Evolutionary conservation across 106 monocot genomes (phyloP), one percentile per base, ranked within the genome.

Genomic region (Posidonia australis): DNA sequence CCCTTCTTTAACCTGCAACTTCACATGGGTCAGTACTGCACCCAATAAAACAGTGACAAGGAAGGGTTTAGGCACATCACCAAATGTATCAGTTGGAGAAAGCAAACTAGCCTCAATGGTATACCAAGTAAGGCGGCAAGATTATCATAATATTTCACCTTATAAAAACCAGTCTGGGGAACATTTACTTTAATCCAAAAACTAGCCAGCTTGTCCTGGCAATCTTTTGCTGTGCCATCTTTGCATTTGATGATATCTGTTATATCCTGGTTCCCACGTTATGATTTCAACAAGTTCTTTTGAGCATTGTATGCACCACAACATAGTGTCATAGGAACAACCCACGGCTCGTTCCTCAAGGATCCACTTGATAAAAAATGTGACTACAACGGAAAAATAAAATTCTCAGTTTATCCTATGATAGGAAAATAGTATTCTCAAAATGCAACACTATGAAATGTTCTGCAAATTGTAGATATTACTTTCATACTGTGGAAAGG

Each of bases 101-200:
- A 96, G 52, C 71, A 82, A 73, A n/a, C 83, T 82, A 18, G 78
- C 63, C 68, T 84, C 74, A 61, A 87, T 81, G 7, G 90, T 90
- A 75, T 70, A 69, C 66, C 68, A 70, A 96, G 86, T 62, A 80
- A 60, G 67, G 74, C 68, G 67, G 84, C 70, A 74, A 96, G 84
- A 22, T 77, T 76, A 63, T 75, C 86, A 77, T 87, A 80, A 80
- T 96, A 96, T 65, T 84, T 82, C 1, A 96, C 90, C 67, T 90
- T 77, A 64, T 96, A 96, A 74, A 96, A 96, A 11, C 96, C 96
- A 41, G 90, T 96, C 66, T 90, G 86, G 49, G 84, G 69, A 53
- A 90, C 80, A 75, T 96, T 96, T 66, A 90, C 67, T 69, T 96
- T 96, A 58, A 96, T 72, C 96, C 96, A 96, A 36, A 57, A 69